phyloP scores from a whole-genome alignment of 73 alveolate species.

The Symbiodinium natans region DNA sequence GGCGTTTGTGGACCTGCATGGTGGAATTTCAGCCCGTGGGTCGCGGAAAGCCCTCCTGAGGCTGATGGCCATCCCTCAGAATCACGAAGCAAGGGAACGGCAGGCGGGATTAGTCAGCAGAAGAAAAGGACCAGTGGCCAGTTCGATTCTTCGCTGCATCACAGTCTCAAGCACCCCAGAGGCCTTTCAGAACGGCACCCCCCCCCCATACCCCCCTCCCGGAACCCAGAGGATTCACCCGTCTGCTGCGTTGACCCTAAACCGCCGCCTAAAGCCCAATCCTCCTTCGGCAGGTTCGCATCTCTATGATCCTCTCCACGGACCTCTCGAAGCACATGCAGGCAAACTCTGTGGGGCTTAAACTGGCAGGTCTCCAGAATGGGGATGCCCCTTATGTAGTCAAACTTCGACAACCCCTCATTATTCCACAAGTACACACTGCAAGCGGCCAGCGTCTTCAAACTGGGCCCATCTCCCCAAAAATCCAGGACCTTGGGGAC shows the following conservation, averaged over 20 bases:
- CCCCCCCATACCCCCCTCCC: too few species aligned
- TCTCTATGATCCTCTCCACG: constrained; percentile 30
- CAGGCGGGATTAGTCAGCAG: background rate
- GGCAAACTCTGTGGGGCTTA: background rate
- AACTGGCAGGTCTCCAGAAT: too few species aligned
- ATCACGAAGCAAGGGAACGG: background rate
- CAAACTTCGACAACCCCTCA: too few species aligned
- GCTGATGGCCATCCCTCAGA: background rate
- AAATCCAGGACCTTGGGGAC: background rate
- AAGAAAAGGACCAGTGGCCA: too few species aligned
- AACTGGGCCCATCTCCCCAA: background rate
- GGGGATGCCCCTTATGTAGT: too few species aligned
- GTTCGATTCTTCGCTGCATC: background rate
- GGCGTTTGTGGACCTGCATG: too few species aligned
- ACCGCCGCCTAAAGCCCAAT: too few species aligned
- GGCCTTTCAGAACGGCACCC: too few species aligned
- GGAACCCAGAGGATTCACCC: background rate
- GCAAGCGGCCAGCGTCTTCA: background rate
- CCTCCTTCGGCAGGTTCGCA: constrained; percentile 24
- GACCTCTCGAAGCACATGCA: constrained; percentile 76
- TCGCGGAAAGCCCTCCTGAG: too few species aligned
- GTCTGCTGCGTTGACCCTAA: too few species aligned
- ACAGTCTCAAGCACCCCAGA: background rate
- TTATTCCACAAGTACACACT: too few species aligned
- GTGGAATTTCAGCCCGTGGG: too few species aligned